These are phyloP conservation scores for Coniella lustricola DNA, from an alignment of 2,329 filamentous ascomycete species.

Conservation along the genomic window DNA sequence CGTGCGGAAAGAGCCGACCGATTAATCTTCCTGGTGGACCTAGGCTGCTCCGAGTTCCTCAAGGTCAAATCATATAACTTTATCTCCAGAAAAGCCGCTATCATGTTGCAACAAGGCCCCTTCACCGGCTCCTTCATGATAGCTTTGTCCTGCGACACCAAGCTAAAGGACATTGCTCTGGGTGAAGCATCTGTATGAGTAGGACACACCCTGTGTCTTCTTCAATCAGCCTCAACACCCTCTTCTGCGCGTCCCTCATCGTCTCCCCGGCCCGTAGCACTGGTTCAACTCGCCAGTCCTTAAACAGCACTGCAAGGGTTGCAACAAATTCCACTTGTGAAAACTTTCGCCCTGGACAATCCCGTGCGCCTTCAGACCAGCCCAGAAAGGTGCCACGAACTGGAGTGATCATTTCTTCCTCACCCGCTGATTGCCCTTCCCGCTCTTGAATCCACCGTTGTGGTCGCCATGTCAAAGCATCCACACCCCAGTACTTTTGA, in stretches of 20 bases:
- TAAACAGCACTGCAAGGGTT: constrained; percentile 21
- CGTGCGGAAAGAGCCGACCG: no score
- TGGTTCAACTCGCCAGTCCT: constrained; percentile 20
- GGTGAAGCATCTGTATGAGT: constrained; percentile 18
- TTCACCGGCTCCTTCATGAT: no score
- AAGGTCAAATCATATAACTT: no score
- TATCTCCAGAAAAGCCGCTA: no score
- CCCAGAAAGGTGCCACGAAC: constrained; percentile 18
- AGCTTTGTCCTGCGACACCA: background rate
- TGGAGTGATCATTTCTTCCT: constrained; percentile 15
- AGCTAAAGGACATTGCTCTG: background rate
- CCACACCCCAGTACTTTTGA: constrained; percentile 20
- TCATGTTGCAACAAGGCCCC: no score
- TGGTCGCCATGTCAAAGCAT: constrained; percentile 21
- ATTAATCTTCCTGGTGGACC: no score
- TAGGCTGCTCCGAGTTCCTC: no score
- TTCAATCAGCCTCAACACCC: constrained; percentile 19
- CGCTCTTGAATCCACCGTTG: constrained; percentile 20
- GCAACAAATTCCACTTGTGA: constrained; percentile 28
- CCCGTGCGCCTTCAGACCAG: constrained; percentile 25
- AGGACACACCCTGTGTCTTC: constrained; percentile 19
- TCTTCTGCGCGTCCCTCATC: constrained; percentile 13
- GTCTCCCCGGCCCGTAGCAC: constrained; percentile 17
- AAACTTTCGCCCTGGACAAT: constrained; percentile 26
- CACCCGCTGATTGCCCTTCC: background rate